phyloP scores from a whole-genome alignment of 73 alveolate species.

The Chromera velia region DNA sequence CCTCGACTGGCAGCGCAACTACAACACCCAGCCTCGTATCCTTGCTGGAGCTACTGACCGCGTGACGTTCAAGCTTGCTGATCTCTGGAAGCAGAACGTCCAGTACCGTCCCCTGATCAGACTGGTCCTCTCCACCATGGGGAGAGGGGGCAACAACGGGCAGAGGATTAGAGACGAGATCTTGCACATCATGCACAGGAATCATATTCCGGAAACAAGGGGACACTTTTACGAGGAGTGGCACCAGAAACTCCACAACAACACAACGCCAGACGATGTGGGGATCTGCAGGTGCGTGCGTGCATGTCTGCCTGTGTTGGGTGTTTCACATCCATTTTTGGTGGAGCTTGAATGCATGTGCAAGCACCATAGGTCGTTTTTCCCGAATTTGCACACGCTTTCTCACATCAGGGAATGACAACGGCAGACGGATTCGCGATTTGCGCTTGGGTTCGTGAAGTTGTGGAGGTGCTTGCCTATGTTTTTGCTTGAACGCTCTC shows the following conservation, averaged over 20 bases:
- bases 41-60: constrained; percentile 61
- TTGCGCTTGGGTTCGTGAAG: too few species aligned
- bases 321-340: too few species aligned
- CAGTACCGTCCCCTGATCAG: constrained; percentile 50
- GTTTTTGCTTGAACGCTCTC: too few species aligned
- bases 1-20: constrained; percentile 80
- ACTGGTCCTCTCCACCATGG: constrained; percentile 65
- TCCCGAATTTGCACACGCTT: too few species aligned
- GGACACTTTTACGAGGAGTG: constrained; percentile 62
- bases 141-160: constrained; percentile 86
- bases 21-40: constrained; percentile 76
- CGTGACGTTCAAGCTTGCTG: constrained; percentile 9
- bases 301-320: constrained; percentile 68
- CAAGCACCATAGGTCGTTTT: too few species aligned
- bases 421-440: too few species aligned
- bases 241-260: constrained; percentile 90
- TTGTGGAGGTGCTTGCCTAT: too few species aligned
- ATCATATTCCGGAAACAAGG: constrained; percentile 58
- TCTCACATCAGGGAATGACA: too few species aligned
- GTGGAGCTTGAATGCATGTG: too few species aligned
- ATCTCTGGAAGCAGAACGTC: constrained; percentile 30
- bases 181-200: constrained; percentile 63
- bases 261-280: constrained; percentile 88
- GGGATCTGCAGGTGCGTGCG: constrained; percentile 77
- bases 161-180: constrained; percentile 84